These are phyloP conservation scores for Nannochloropsis gaditana DNA, from an alignment of 108 stramenopile genomes.

Conservation along the genomic window DNA sequence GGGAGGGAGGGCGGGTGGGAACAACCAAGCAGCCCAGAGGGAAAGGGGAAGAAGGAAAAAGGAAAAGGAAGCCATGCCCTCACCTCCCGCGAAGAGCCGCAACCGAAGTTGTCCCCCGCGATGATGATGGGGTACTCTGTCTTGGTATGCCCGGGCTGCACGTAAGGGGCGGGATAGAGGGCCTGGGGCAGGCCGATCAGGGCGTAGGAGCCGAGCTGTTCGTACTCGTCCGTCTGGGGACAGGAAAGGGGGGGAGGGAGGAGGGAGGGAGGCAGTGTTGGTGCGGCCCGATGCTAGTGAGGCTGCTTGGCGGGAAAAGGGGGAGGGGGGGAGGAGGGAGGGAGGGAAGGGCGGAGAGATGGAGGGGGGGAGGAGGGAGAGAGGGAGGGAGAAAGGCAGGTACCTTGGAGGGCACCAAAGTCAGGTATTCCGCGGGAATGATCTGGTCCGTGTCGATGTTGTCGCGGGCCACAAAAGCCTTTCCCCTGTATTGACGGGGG, in stretches of 20 bases:
- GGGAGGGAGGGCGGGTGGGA: neutral
- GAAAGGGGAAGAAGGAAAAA: neutral
- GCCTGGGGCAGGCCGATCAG: conserved; percentile 38
- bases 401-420: conserved; percentile 45
- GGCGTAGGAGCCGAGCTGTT: conserved; percentile 44
- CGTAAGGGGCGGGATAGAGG: conserved; percentile 29
- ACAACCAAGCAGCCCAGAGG: neutral
- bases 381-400: neutral
- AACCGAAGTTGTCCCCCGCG: conserved; percentile 50
- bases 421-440: conserved; percentile 45
- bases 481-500: conserved; percentile 33
- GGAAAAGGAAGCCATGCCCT: neutral
- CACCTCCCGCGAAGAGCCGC: conserved; percentile 49
- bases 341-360: neutral
- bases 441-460: conserved; percentile 49
- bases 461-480: conserved; percentile 39
- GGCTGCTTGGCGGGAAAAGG: too few relatives aligned
- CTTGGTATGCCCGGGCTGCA: conserved; percentile 36
- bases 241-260: neutral
- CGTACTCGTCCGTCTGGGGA: conserved; percentile 39
- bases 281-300: too few relatives aligned
- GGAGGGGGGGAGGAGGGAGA: neutral
- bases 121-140: conserved; percentile 47
- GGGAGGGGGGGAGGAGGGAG: neutral
- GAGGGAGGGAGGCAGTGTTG: neutral